phyloP scores from a whole-genome alignment of 1,284 basidiomycete genomes.

The Peniophora sp. region DNA sequence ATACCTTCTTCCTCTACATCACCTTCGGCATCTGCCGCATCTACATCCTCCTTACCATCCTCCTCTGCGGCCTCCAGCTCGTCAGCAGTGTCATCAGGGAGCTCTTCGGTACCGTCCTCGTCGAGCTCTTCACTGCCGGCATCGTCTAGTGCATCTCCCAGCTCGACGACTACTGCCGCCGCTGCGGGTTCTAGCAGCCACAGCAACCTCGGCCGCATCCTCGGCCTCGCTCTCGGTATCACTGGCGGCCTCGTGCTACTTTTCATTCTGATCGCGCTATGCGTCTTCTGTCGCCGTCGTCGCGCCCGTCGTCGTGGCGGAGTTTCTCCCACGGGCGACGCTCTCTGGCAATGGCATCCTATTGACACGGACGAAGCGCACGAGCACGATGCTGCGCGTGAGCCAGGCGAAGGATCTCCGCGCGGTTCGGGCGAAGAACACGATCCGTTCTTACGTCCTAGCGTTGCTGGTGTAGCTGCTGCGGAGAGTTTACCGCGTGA shows the following conservation, averaged over 20 bases:
- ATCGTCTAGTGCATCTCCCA: constrained; percentile 7
- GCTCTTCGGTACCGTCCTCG: neutral
- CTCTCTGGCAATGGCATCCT: neutral
- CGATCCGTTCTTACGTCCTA: constrained; percentile 49
- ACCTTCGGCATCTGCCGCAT: constrained; percentile 6
- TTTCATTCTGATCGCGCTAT: constrained; percentile 45
- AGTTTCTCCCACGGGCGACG: neutral
- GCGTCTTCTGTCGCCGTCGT: constrained; percentile 41
- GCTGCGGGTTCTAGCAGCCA: constrained; percentile 10
- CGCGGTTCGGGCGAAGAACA: constrained; percentile 58
- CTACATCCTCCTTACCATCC: constrained; percentile 11
- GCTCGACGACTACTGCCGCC: constrained; percentile 10
- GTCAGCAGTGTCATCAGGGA: too few relatives aligned
- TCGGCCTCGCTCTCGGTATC: constrained; percentile 21
- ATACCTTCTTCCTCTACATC: constrained; percentile 16
- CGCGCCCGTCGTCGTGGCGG: constrained; percentile 21
- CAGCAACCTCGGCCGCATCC: constrained; percentile 15
- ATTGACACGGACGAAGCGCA: neutral
- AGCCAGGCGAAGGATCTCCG: constrained; percentile 55
- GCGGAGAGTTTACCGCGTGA: constrained; percentile 8
- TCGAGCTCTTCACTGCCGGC: neutral
- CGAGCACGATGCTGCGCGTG: constrained; percentile 13
- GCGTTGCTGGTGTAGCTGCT: constrained; percentile 7
- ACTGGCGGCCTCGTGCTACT: constrained; percentile 22
- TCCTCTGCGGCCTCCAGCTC: constrained; percentile 2